These are phyloP conservation scores for Pseudoscleropodium purum DNA, from an alignment of 225 moss, liverwort and hornwort genomes.

Conservation along the genomic window DNA sequence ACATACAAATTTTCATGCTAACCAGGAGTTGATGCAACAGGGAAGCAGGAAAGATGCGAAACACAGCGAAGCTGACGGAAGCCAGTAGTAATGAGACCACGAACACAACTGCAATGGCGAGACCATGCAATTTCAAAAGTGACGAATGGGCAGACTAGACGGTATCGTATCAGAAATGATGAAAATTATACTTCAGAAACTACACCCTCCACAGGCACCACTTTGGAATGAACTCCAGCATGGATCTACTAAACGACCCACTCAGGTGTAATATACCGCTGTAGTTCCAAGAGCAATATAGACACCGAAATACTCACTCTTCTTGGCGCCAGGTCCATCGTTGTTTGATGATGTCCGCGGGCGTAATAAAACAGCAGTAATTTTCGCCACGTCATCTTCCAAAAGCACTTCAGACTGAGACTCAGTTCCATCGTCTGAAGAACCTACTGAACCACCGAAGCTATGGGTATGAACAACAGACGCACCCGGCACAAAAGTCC, in stretches of 20 bases:
- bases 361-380: slow-evolving; percentile 68
- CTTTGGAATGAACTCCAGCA: background rate
- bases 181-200: background rate
- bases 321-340: slow-evolving; percentile 19
- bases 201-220: background rate
- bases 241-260: background rate
- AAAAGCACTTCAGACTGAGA: slow-evolving; percentile 44
- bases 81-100: background rate
- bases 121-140: background rate
- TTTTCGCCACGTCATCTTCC: slow-evolving; percentile 87
- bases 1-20: background rate
- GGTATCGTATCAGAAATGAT: background rate
- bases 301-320: slow-evolving; percentile 6
- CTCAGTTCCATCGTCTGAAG: slow-evolving; percentile 1
- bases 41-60: background rate
- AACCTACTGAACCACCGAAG: slow-evolving; percentile 44
- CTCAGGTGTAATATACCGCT: background rate
- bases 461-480: slow-evolving; percentile 88
- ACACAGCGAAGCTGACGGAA: background rate
- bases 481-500: slow-evolving; percentile 89
- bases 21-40: background rate
- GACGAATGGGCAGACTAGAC: background rate
- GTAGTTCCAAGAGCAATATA: background rate
- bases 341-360: slow-evolving; percentile 3
- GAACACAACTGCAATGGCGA: background rate